phyloP scores from a whole-genome alignment of 371 early-diverging fungal species.

The Mucor piriformis region DNA sequence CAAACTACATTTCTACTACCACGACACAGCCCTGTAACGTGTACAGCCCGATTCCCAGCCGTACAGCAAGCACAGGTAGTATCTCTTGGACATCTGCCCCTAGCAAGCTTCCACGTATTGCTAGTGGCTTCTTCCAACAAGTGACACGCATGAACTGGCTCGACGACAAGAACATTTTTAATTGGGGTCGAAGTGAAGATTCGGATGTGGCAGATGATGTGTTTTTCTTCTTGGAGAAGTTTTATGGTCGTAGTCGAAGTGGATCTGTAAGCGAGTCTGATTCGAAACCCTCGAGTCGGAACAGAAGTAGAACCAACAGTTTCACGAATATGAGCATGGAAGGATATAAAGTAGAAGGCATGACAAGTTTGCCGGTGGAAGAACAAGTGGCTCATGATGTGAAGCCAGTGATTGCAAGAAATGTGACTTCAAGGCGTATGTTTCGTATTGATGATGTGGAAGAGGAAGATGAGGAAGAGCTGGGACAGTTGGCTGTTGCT shows the following conservation, averaged over 20 bases:
- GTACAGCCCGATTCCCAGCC: constrained; percentile 25
- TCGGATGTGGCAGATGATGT: constrained; percentile 60
- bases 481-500: constrained; percentile 9
- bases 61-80: constrained; percentile 21
- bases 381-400: not conserved
- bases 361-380: constrained; percentile 45
- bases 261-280: constrained; percentile 35
- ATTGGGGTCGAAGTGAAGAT: constrained; percentile 57
- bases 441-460: constrained; percentile 31
- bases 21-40: constrained; percentile 9
- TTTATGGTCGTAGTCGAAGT: constrained; percentile 36
- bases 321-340: constrained; percentile 34
- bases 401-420: not conserved
- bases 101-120: constrained; percentile 36
- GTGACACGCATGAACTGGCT: constrained; percentile 49
- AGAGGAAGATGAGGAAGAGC: constrained; percentile 17
- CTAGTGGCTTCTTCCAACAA: constrained; percentile 43
- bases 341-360: constrained; percentile 53
- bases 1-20: constrained; percentile 34
- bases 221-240: constrained; percentile 51
- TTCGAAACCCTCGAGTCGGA: constrained; percentile 21
- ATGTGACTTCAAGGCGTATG: constrained; percentile 18
- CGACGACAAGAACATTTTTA: constrained; percentile 57
- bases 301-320: constrained; percentile 31
- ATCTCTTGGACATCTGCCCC: constrained; percentile 31